These are phyloP conservation scores for Kockiozyma suomiensis DNA, from an alignment of 805 yeast species.

Conservation along the genomic window DNA sequence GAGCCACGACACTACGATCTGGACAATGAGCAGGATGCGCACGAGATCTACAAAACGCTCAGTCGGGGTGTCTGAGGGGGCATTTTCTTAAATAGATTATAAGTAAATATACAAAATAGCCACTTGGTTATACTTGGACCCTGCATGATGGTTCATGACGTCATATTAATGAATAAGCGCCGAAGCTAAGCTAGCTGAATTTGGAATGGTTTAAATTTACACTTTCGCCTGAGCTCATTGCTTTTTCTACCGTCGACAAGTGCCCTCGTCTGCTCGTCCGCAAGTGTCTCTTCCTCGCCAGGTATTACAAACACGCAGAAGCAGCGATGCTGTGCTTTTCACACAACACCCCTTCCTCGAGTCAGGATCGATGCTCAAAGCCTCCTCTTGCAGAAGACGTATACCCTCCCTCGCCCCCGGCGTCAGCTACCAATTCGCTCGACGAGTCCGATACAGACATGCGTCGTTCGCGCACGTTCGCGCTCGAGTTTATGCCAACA, in stretches of 20 bases:
- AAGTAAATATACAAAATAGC: no score
- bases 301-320: neutral
- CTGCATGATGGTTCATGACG: neutral
- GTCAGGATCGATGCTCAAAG: no score
- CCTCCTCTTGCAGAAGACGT: neutral
- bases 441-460: constrained; percentile 1
- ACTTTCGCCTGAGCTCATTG: neutral
- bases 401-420: constrained; percentile 14
- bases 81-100: no score
- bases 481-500: constrained; percentile 19
- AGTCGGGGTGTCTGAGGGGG: neutral
- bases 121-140: no score
- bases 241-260: neutral
- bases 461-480: neutral
- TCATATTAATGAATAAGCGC: neutral
- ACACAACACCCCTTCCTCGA: no score
- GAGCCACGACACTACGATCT: constrained; percentile 7
- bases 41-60: constrained; percentile 6
- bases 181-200: neutral
- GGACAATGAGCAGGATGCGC: constrained; percentile 15
- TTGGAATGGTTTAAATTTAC: neutral
- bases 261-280: neutral
- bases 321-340: neutral
- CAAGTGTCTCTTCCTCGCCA: neutral
- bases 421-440: constrained; percentile 15